Conservation (phyloP, 2,329 filamentous ascomycete genomes). For the Neurospora sp. region DNA sequence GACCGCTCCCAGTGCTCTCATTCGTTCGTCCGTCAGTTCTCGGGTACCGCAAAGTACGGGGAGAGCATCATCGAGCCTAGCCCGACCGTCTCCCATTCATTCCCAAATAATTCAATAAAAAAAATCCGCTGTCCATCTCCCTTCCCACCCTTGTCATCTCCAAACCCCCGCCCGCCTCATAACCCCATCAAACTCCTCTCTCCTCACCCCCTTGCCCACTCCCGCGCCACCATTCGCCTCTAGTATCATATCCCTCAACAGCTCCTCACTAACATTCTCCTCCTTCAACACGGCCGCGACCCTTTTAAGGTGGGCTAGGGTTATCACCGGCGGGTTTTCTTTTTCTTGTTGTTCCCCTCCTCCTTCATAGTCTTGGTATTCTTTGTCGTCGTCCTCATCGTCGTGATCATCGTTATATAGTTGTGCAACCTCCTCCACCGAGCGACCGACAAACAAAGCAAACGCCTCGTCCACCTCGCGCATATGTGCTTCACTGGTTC, state of each 20-base stretch:
- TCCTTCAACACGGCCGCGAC: conserved; percentile 78
- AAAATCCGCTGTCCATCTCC: background rate
- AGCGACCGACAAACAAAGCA: conserved; percentile 58
- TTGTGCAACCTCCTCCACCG: background rate
- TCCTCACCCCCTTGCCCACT: conserved; percentile 58
- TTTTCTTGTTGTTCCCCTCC: background rate
- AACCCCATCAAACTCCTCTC: conserved; percentile 76
- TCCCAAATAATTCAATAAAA: background rate
- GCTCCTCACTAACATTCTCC: conserved; percentile 68
- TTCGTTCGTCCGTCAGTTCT: background rate
- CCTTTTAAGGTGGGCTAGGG: conserved; percentile 64
- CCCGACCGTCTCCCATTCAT: background rate
- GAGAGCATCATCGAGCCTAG: background rate
- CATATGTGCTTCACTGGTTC: conserved; percentile 44
- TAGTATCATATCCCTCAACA: conserved; percentile 86
- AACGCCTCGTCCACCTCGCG: conserved; percentile 76
- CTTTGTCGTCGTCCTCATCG: background rate
- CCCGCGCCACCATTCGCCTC: conserved; percentile 82
- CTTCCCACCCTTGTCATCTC: conserved; percentile 38
- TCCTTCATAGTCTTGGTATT: conserved; percentile 9
- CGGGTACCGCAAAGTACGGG: background rate
- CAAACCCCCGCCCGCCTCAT: conserved; percentile 80
- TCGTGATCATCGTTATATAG: background rate
- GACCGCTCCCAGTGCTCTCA: background rate
- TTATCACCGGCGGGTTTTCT: conserved; percentile 54